phyloP scores from a whole-genome alignment of 805 yeast species.

The Saccharomycopsis amapae region DNA sequence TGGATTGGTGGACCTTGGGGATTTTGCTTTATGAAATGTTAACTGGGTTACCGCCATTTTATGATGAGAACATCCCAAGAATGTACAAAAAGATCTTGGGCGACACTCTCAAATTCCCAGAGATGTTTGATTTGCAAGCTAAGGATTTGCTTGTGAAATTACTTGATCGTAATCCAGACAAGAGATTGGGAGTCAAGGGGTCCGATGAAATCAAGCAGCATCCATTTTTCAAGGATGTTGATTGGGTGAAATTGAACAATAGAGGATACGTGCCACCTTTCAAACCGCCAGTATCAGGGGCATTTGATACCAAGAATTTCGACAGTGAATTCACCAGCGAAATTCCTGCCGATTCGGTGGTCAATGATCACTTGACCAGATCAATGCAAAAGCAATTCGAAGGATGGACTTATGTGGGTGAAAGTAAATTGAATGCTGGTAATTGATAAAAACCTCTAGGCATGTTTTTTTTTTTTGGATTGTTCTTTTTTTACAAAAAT shows the following conservation, averaged over 20 bases:
- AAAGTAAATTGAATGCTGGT: slow-evolving; percentile 12
- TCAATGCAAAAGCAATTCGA: slow-evolving; percentile 97
- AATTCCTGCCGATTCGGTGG: slow-evolving; percentile 91
- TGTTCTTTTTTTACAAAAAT: not conserved
- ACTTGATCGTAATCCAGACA: slow-evolving; percentile 52
- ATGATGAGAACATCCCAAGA: slow-evolving; percentile 84
- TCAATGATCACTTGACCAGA: slow-evolving; percentile 84
- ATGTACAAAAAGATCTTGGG: slow-evolving; percentile 93
- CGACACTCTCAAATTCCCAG: slow-evolving; percentile 85
- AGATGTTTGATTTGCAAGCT: slow-evolving; percentile 71
- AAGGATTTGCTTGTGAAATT: slow-evolving; percentile 63
- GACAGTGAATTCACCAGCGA: slow-evolving; percentile 90
- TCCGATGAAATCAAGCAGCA: slow-evolving; percentile 74
- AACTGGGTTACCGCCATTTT: slow-evolving; percentile 95
- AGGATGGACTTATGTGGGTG: slow-evolving; percentile 94
- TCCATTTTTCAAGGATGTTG: slow-evolving; percentile 62
- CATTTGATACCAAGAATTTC: slow-evolving; percentile 87
- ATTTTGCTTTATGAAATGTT: slow-evolving; percentile 91
- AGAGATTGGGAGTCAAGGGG: slow-evolving; percentile 73
- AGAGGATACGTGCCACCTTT: slow-evolving; percentile 89
- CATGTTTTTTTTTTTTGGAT: too few relatives aligned
- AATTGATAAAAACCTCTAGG: too few relatives aligned
- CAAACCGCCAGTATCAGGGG: slow-evolving; percentile 82
- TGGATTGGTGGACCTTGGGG: slow-evolving; percentile 99
- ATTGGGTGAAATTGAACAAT: slow-evolving; percentile 67